Conservation (phyloP, 257 asterid genomes). For the Rubia yunnanensis region DNA sequence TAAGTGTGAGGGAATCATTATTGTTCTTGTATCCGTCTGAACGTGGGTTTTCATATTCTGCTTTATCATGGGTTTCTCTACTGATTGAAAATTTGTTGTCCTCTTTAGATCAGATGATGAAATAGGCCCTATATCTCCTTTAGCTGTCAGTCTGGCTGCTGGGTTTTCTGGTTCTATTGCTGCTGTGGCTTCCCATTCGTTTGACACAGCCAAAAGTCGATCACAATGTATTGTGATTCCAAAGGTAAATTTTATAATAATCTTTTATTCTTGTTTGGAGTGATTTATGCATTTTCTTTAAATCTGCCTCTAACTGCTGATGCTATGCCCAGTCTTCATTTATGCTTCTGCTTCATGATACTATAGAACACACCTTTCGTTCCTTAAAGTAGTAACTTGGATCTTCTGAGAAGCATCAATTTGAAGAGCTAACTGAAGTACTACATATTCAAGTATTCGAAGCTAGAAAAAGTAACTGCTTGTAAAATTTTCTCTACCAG, state of each 20-base stretch:
- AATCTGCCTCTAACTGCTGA: not conserved
- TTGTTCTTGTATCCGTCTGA: not conserved
- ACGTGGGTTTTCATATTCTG: not conserved
- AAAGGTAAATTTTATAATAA: conserved; percentile 36
- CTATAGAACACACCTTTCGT: not conserved
- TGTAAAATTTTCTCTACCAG: not conserved
- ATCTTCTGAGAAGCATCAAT: not conserved
- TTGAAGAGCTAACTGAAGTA: not conserved
- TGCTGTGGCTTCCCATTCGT: conserved; percentile 93
- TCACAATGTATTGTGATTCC: conserved; percentile 76
- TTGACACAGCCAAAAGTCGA: conserved; percentile 81
- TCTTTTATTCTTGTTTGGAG: not conserved
- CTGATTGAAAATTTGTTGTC: not conserved
- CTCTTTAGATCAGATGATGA: conserved; percentile 57
- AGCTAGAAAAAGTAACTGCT: not conserved
- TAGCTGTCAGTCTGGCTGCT: conserved; percentile 77
- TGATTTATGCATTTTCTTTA: not conserved
- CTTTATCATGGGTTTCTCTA: not conserved
- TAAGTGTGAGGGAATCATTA: not conserved
- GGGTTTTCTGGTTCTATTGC: conserved; percentile 96
- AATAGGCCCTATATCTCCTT: conserved; percentile 79
- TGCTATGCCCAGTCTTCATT: not conserved
- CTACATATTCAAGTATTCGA: not conserved
- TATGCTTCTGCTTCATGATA: not conserved
- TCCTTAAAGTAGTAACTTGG: not conserved